These are phyloP conservation scores for Aspergillus unguis DNA, from an alignment of 2,329 filamentous ascomycete species.

Conservation along the genomic window DNA sequence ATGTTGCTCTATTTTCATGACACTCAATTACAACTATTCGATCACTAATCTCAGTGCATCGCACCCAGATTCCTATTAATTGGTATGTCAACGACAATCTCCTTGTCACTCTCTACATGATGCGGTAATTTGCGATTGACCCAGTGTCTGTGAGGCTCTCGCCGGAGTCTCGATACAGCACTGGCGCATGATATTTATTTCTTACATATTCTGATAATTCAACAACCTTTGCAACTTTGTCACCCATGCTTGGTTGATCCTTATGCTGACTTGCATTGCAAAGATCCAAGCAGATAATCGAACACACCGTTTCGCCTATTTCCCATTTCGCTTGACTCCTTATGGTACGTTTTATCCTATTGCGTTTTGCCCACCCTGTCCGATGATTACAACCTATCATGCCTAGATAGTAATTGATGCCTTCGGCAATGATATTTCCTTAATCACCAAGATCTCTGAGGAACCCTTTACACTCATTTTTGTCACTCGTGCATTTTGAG, in stretches of 20 bases:
- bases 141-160: constrained; percentile 75
- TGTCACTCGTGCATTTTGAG: constrained; percentile 17
- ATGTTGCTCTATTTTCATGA: constrained; percentile 5
- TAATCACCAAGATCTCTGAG: constrained; percentile 70
- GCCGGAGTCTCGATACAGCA: constrained; percentile 80
- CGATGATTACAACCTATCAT: constrained; percentile 63
- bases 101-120: constrained; percentile 54
- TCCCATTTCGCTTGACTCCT: not conserved
- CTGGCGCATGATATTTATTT: constrained; percentile 79
- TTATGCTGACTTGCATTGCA: constrained; percentile 23
- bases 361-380: constrained; percentile 32
- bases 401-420: constrained; percentile 69
- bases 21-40: not conserved
- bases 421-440: constrained; percentile 55
- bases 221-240: not conserved
- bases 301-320: not conserved
- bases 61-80: constrained; percentile 1
- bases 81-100: constrained; percentile 23
- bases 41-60: not conserved
- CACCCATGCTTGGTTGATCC: not conserved
- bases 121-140: constrained; percentile 99
- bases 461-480: constrained; percentile 26
- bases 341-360: constrained; percentile 24
- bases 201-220: constrained; percentile 96
- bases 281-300: constrained; percentile 20